These are phyloP conservation scores for Echites panduratus DNA, from an alignment of 257 asterid genomes.

Conservation along the genomic window DNA sequence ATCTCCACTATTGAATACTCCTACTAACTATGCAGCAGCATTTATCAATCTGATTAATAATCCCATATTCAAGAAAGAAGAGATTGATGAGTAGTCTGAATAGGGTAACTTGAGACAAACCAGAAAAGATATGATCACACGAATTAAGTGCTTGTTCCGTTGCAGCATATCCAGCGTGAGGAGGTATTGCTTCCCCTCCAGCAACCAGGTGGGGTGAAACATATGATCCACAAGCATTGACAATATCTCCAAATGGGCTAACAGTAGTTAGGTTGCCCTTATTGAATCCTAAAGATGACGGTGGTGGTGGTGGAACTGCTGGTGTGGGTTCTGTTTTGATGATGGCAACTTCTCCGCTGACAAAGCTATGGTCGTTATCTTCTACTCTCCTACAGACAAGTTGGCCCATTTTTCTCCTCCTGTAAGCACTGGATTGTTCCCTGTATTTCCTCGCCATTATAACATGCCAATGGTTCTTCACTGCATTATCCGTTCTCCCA, in stretches of 20 bases:
- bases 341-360: neutral
- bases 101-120: conserved; percentile 16
- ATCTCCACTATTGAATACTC: no score
- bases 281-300: conserved; percentile 1
- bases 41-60: no score
- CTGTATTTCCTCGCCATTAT: conserved; percentile 83
- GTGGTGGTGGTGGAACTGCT: conserved; percentile 6
- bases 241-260: conserved; percentile 14
- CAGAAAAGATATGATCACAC: conserved; percentile 36
- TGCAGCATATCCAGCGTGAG: conserved; percentile 32
- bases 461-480: conserved; percentile 92
- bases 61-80: neutral
- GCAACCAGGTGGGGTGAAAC: conserved; percentile 23
- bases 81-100: neutral
- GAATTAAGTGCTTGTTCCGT: conserved; percentile 29
- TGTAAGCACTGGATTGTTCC: conserved; percentile 64
- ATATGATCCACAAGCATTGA: conserved; percentile 22
- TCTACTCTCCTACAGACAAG: conserved; percentile 38
- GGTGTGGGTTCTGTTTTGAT: conserved; percentile 15
- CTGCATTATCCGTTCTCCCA: conserved; percentile 90
- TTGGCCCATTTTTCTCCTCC: conserved; percentile 68
- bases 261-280: conserved; percentile 4
- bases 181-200: conserved; percentile 18
- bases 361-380: conserved; percentile 16
- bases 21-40: no score